phyloP scores from a whole-genome alignment of 2,329 filamentous ascomycete genomes.

The Malbranchea zuffiana region DNA sequence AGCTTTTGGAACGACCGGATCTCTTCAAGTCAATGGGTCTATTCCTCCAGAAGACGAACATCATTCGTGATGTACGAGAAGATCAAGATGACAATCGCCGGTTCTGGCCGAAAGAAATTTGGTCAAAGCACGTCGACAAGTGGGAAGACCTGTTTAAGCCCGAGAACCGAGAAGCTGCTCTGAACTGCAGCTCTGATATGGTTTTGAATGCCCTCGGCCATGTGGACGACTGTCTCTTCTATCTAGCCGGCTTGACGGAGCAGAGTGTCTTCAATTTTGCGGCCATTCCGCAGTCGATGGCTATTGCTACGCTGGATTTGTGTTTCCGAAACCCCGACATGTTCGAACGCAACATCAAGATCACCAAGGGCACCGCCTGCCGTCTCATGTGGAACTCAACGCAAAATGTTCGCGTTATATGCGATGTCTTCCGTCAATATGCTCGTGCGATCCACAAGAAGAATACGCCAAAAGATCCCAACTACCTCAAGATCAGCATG shows the following conservation, averaged over 20 bases:
- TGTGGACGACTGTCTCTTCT: slow-evolving; percentile 89
- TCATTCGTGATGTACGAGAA: slow-evolving; percentile 89
- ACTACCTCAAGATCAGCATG: slow-evolving; percentile 82
- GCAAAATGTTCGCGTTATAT: slow-evolving; percentile 73
- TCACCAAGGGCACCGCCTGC: slow-evolving; percentile 89
- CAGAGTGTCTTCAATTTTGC: slow-evolving; percentile 99
- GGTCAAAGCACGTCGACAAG: slow-evolving; percentile 84
- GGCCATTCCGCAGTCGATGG: slow-evolving; percentile 94
- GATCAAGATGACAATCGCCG: slow-evolving; percentile 77
- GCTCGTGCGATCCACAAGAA: slow-evolving; percentile 75
- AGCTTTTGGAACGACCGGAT: slow-evolving; percentile 63
- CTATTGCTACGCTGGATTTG: slow-evolving; percentile 83
- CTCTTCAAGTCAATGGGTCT: slow-evolving; percentile 94
- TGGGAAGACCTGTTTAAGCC: slow-evolving; percentile 86
- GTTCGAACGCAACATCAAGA: slow-evolving; percentile 84
- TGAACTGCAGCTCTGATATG: slow-evolving; percentile 88
- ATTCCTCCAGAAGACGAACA: slow-evolving; percentile 97
- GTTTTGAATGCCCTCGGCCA: slow-evolving; percentile 79
- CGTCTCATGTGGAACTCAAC: slow-evolving; percentile 85
- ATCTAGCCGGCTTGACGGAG: slow-evolving; percentile 86
- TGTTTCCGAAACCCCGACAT: slow-evolving; percentile 86
- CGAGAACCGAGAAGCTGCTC: slow-evolving; percentile 61
- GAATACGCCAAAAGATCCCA: slow-evolving; percentile 87
- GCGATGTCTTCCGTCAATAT: slow-evolving; percentile 70
- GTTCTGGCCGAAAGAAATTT: slow-evolving; percentile 94